Conservation (phyloP, 2,329 filamentous ascomycete genomes). For the Ploettnerulaceae sp. region DNA sequence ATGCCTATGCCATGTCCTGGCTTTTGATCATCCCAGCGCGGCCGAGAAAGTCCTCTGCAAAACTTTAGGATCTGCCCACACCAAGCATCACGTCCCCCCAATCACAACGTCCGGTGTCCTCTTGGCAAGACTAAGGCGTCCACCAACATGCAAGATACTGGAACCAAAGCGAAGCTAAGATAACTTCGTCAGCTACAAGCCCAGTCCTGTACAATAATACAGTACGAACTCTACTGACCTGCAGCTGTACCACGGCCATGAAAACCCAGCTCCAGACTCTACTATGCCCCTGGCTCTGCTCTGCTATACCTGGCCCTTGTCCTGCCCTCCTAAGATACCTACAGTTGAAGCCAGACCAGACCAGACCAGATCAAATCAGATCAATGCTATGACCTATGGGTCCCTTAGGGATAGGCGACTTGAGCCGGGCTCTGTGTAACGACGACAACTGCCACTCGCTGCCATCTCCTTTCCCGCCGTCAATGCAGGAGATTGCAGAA, state of each 20-base stretch:
- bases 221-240: no score
- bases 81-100: constrained; percentile 2
- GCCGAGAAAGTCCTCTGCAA: constrained; percentile 7
- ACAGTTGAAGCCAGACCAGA: background rate
- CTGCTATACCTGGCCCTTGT: background rate
- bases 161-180: constrained; percentile 6
- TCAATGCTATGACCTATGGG: background rate
- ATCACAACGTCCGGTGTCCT: constrained; percentile 5
- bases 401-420: background rate
- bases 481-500: constrained; percentile 9
- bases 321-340: background rate
- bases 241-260: constrained; percentile 2
- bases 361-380: background rate
- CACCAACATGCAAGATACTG: constrained; percentile 9
- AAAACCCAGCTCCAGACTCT: constrained; percentile 4
- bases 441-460: background rate
- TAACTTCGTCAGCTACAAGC: background rate
- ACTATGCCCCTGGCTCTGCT: background rate
- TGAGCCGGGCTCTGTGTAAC: constrained; percentile 1
- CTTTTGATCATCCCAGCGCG: no score
- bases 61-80: constrained; percentile 9
- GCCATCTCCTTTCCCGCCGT: background rate
- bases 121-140: background rate
- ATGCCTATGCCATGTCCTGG: no score
- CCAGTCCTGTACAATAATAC: no score